These are phyloP conservation scores for Amanita rimosa DNA, from an alignment of 768 basidiomycete species.

Conservation along the genomic window DNA sequence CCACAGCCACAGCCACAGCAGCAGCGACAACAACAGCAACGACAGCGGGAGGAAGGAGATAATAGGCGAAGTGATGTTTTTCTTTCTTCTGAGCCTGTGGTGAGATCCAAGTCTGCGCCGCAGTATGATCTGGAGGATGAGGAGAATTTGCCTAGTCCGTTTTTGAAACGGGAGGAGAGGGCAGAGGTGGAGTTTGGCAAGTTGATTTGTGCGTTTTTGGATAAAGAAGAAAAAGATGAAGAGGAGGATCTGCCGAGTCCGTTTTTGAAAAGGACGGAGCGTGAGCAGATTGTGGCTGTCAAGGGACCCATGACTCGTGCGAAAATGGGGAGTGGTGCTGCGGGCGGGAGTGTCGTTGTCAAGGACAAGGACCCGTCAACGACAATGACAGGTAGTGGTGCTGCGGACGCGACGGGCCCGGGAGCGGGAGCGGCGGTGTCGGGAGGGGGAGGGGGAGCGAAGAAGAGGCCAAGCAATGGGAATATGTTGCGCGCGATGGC, in stretches of 20 bases:
- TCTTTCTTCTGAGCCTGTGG: slow-evolving; percentile 13
- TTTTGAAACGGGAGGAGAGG: slow-evolving; percentile 48
- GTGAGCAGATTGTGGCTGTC: slow-evolving; percentile 12
- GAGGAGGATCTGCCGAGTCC: slow-evolving; percentile 75
- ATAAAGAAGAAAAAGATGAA: slow-evolving; percentile 78
- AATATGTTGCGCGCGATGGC: slow-evolving; percentile 51
- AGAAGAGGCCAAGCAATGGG: slow-evolving; percentile 39
- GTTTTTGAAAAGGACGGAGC: slow-evolving; percentile 53
- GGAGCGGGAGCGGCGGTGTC: slow-evolving; percentile 7
- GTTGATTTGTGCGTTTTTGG: slow-evolving; percentile 14
- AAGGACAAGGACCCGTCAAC: slow-evolving; percentile 3
- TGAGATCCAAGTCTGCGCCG: slow-evolving; percentile 21
- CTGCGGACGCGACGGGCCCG: background rate
- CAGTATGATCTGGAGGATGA: slow-evolving; percentile 67
- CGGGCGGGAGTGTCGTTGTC: slow-evolving; percentile 2
- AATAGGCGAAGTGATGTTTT: slow-evolving; percentile 3
- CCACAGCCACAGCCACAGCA: no score
- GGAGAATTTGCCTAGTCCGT: slow-evolving; percentile 80
- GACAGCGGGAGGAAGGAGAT: background rate
- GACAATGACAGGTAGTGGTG: background rate
- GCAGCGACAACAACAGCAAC: no score
- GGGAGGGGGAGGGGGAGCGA: no score
- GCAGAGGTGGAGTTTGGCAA: slow-evolving; percentile 9
- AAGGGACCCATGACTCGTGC: slow-evolving; percentile 2
- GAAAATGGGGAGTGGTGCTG: background rate